Base-by-base conservation (phyloP, 768 basidiomycete species). In the Termitomyces bulborhizus region DNA sequence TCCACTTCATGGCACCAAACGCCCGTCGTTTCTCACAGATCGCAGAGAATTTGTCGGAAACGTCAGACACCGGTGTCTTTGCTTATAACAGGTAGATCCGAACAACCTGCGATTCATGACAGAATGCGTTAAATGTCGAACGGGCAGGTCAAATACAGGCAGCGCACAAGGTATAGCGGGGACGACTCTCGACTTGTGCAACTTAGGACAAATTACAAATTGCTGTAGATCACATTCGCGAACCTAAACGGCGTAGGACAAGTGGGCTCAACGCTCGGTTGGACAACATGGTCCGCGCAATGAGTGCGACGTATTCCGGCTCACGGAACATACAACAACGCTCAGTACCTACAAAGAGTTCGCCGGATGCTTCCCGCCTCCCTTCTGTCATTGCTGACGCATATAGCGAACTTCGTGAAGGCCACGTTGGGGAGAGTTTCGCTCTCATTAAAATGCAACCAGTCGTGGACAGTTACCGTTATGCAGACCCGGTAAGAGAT, bases 251-350 rank as follows among this genome's bases (percentile, higher is more conserved):
- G 18, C 75, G 74, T 26, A 80, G 71, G 60, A 70, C 68, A n/a
- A 66, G 61, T 37, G 76, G 77, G 7, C 68, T 84, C 47, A 89
- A 88, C 60, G 65, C 75, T 34, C 78, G 79, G 39, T 86, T 82
- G 60, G 86, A 89, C 65, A 73, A 73, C 43, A 89, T 90, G 87
- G 69, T 88, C 31, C 74, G 81, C 49, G 74, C 78, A 3, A 81
- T 86, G 71, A 75, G 79, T 52, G 58, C 69, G n/a, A 64, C 71
- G 40, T 65, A 69, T 58, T 61, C 68, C 52, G 63, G 55, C 48
- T 62, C 69, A 43, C 59, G 51, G 44, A 62, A 50, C 50, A 21
- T 36, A 61, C 57, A 37, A 48, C 63, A 71, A 34, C 66, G 62
- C 29, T 70, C 73, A 40, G 60, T 66, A 8, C 62, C 64, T 34